A percentile compares a stretch with the other conserved stretches of the same genome.
Conservation (phyloP, 2,329 filamentous ascomycete genomes). For the Diaporthe vaccinii region DNA sequence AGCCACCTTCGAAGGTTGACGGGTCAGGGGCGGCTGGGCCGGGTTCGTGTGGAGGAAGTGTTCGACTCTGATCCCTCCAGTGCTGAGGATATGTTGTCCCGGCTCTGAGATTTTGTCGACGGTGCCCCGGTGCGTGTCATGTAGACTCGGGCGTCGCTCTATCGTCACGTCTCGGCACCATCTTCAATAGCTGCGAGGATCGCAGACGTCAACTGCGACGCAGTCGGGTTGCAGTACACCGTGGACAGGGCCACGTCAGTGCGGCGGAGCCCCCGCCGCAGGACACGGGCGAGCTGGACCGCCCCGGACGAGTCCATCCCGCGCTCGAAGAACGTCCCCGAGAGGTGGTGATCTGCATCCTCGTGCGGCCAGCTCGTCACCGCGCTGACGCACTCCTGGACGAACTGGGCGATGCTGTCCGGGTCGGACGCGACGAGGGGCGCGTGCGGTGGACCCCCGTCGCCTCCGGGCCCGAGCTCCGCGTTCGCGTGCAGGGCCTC, state of each 20-base stretch:
- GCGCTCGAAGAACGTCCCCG: slow-evolving; percentile 41
- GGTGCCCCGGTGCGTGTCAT: slow-evolving; percentile 30
- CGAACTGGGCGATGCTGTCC: neutral
- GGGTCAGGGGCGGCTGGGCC: slow-evolving; percentile 56
- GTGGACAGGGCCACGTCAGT: slow-evolving; percentile 8
- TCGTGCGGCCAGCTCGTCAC: slow-evolving; percentile 36
- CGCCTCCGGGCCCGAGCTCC: neutral
- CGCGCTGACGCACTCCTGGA: slow-evolving; percentile 23
- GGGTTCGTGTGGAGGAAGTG: slow-evolving; percentile 53
- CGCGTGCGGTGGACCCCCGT: neutral
- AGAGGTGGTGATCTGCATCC: neutral
- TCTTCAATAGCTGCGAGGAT: neutral
- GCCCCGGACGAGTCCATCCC: slow-evolving; percentile 44
- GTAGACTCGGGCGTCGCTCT: slow-evolving; percentile 41
- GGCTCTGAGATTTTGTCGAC: slow-evolving; percentile 14
- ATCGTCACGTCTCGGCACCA: slow-evolving; percentile 35
- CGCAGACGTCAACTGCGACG: neutral
- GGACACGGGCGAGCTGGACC: slow-evolving; percentile 39
- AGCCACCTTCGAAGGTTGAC: slow-evolving; percentile 67
- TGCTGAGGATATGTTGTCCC: neutral
- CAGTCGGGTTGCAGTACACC: slow-evolving; percentile 26
- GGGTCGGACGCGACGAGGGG: neutral
- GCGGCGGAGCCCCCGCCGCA: slow-evolving; percentile 21
- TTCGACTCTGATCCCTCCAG: accelerated
- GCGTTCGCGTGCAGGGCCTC: neutral